Conservation (phyloP, 768 basidiomycete genomes). For the Psilocybe subaeruginosa region DNA sequence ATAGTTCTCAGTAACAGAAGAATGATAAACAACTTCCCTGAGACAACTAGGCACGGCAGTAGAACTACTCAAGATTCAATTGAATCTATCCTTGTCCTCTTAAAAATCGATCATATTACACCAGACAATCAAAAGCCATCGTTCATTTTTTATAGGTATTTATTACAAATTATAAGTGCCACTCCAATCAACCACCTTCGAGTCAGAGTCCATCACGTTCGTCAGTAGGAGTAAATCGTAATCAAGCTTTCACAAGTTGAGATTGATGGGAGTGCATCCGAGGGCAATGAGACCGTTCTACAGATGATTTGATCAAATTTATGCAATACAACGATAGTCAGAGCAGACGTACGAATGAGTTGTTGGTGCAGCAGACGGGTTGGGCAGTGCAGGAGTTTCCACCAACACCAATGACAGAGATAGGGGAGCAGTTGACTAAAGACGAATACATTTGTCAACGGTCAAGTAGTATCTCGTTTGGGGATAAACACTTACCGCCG, state of each 20-base stretch:
- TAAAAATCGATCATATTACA: too few relatives aligned
- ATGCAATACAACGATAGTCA: too few relatives aligned
- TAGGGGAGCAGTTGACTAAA: conserved; percentile 31
- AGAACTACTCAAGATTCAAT: too few relatives aligned
- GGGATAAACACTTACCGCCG: conserved; percentile 11
- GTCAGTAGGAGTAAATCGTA: too few relatives aligned
- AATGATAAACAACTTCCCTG: too few relatives aligned
- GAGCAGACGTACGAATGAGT: conserved; percentile 23
- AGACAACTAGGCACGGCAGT: too few relatives aligned
- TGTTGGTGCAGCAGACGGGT: conserved; percentile 33
- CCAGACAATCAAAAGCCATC: too few relatives aligned
- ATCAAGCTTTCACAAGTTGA: conserved; percentile 20
- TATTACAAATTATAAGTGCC: not conserved
- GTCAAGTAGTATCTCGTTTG: not conserved
- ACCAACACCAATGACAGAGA: conserved; percentile 26
- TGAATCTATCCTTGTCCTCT: too few relatives aligned
- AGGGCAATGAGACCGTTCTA: conserved; percentile 30
- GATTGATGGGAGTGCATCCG: conserved; percentile 33
- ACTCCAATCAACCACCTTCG: not conserved
- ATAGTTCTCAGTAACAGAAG: too few relatives aligned
- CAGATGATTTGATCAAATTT: not conserved
- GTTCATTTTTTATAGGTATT: not conserved
- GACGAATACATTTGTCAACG: not conserved
- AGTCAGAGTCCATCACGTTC: too few relatives aligned
- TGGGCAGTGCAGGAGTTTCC: conserved; percentile 27